Conservation (phyloP, 1,284 basidiomycete species). For the Dichomitus squalens region DNA sequence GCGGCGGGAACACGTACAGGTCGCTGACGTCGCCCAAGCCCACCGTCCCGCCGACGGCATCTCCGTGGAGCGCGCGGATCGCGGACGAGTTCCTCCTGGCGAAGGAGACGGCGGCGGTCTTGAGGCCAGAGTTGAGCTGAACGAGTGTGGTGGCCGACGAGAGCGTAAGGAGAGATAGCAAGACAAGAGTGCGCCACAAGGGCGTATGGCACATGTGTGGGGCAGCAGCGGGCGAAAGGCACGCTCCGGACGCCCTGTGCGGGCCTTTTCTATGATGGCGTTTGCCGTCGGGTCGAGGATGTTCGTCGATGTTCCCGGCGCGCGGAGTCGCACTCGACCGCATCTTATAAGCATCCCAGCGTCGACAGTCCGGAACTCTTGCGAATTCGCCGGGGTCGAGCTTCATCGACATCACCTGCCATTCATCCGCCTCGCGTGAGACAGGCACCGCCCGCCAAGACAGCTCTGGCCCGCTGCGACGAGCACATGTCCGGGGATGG, state of each 20-base stretch:
- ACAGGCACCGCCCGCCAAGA: too few relatives aligned
- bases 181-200: background rate
- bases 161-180: constrained; percentile 10
- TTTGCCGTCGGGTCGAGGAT: background rate
- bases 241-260: background rate
- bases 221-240: background rate
- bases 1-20: constrained; percentile 25
- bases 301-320: background rate
- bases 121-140: background rate
- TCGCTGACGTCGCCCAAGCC: constrained; percentile 33
- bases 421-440: too few relatives aligned
- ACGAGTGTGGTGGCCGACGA: constrained; percentile 6
- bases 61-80: constrained; percentile 15
- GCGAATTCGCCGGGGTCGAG: too few relatives aligned
- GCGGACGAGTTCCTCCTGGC: constrained; percentile 7
- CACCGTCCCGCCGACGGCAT: constrained; percentile 24
- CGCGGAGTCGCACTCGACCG: background rate
- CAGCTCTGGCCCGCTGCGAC: too few relatives aligned
- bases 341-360: background rate
- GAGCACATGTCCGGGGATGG: too few relatives aligned
- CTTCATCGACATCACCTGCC: too few relatives aligned
- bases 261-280: background rate
- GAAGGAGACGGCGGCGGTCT: background rate
- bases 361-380: background rate
- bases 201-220: background rate